Percentiles rank a stretch among this genome's conserved stretches.
Evolutionary conservation across 352 stramenopile species (phyloP).

Genomic region (Thalassiosira delicatula): DNA sequence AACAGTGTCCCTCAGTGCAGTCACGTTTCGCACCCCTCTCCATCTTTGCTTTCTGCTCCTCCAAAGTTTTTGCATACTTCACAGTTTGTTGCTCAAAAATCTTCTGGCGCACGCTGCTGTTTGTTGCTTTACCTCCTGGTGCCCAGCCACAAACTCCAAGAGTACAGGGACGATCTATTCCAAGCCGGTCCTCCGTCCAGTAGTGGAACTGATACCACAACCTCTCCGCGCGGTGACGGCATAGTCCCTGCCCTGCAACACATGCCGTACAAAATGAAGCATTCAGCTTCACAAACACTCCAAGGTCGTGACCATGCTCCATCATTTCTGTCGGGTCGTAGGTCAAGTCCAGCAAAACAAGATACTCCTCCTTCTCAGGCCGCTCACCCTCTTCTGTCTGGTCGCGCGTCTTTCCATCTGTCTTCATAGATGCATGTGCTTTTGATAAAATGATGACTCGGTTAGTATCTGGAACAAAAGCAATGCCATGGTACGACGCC

Average conservation of each 20-base stretch:
- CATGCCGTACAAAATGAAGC: background rate
- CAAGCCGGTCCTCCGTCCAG: background rate
- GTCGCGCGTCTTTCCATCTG: conserved; percentile 17
- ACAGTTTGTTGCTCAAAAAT: too few species aligned
- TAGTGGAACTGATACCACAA: background rate
- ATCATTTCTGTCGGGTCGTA: background rate
- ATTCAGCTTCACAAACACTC: background rate
- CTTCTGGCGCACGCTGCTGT: too few species aligned
- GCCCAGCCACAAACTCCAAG: too few species aligned
- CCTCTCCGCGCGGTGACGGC: background rate
- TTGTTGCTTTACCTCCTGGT: too few species aligned
- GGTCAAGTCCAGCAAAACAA: background rate
- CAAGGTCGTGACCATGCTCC: background rate
- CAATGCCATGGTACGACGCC: background rate
- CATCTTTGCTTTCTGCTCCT: too few species aligned
- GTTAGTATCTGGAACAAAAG: conserved; percentile 19
- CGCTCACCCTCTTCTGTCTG: background rate
- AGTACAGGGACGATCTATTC: background rate
- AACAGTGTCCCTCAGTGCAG: too few species aligned
- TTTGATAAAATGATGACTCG: conserved; percentile 18
- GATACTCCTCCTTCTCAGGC: background rate
- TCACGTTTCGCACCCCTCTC: too few species aligned
- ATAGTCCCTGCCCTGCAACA: background rate
- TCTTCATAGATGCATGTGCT: conserved; percentile 12
- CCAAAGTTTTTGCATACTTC: too few species aligned